Conservation (phyloP, 257 asterid species). For the Nicotiana tomentosiformis region DNA sequence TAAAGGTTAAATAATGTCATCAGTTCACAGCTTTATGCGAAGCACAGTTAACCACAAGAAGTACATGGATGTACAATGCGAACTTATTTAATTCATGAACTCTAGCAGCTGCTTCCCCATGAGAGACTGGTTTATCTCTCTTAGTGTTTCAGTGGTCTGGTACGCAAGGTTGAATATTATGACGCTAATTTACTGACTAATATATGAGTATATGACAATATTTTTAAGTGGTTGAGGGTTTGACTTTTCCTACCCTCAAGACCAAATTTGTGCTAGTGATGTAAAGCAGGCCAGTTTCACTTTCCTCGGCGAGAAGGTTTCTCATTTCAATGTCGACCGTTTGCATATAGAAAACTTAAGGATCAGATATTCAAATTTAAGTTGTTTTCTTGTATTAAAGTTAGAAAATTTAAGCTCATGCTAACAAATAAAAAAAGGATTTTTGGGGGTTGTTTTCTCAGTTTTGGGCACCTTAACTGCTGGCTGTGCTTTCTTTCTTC, state of each 20-base stretch:
- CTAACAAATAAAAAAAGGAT: not conserved
- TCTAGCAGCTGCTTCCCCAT: not conserved
- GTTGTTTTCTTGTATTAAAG: no score
- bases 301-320: not conserved
- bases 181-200: not conserved
- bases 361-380: no score
- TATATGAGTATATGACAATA: not conserved
- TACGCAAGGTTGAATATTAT: not conserved
- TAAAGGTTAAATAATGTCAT: not conserved
- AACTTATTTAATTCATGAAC: not conserved
- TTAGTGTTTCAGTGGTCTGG: not conserved
- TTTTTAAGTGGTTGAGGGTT: not conserved
- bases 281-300: not conserved
- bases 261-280: not conserved
- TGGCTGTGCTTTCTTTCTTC: not conserved
- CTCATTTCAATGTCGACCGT: not conserved
- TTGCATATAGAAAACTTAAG: no score
- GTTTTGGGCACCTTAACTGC: not conserved
- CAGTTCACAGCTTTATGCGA: not conserved
- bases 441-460: not conserved
- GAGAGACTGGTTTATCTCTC: not conserved
- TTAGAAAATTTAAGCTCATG: not conserved
- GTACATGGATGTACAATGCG: not conserved
- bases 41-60: not conserved
- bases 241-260: not conserved